Base-by-base conservation (phyloP, 2,329 filamentous ascomycete species). In the Penicillium sp. region DNA sequence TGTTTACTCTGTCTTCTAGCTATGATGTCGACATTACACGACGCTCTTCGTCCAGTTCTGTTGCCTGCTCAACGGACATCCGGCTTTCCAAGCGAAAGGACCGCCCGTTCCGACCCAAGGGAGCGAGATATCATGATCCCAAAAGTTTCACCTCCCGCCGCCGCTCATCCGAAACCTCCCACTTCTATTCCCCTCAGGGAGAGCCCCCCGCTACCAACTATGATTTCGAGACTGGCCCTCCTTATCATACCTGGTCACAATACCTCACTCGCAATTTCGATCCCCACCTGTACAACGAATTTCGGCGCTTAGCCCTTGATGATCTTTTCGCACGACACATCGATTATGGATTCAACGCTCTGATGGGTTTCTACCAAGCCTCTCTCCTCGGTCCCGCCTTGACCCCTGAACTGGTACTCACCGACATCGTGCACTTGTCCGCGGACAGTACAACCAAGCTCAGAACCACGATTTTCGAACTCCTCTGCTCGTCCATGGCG, bases 201-300 rank as follows among this genome's bases (percentile, higher is more conserved):
- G 75, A 77, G 60, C 64, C 76, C 44, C 72, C 73, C 57, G 58
- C 46, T 51, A 56, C 68, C 62, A 78, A 37, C 11, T 16, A 78
- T 62, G 67, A 63, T 62, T 63, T 61, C 64, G 60, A 66, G 68
- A 87, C 89, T 81, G 82, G 85, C 70, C 81, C 86, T 59, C 82
- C 91, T 33, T 92, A 91, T 77, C 83, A 87, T 63, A 90, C 90
- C 78, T 92, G 89, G 88, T 86, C 86, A 19, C 85, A 89, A 72
- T 90, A 89, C 70, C 81, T 92, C 63, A 83, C 87, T 62, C 82
- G 85, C 68, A 88, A 89, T 76, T 92, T 92, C 82, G 90, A 92
- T 74, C 80, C 82, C 59, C 81, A 80, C 70, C 90, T 93, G 85
- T 92, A 92, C 77, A 80, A 85, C 70, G 89, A 92, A 73, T 92